Conservation (phyloP, 805 yeast genomes). For the Kuraishia capsulata region DNA sequence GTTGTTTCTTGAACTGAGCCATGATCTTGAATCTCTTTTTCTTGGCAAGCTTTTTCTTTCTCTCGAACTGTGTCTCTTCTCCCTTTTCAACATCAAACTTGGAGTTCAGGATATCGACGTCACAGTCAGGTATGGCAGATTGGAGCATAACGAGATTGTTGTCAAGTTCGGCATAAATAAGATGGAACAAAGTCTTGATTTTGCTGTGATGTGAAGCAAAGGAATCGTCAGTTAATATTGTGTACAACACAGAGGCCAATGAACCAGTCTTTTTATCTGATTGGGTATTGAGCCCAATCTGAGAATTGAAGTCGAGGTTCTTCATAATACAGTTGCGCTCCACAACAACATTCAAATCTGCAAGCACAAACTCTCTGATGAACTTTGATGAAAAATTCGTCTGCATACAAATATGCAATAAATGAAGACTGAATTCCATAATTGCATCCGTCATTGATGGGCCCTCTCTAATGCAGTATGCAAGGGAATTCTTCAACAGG, state of each 20-base stretch:
- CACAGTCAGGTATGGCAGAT: neutral
- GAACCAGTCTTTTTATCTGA: neutral
- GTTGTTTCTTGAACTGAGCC: constrained; percentile 76
- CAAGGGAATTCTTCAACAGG: constrained; percentile 41
- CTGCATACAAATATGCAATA: constrained; percentile 54
- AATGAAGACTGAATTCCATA: constrained; percentile 50
- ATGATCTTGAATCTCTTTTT: constrained; percentile 61
- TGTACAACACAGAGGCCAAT: constrained; percentile 28
- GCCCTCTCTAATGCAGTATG: constrained; percentile 25
- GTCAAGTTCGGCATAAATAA: constrained; percentile 1
- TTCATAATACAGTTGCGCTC: too few relatives aligned
- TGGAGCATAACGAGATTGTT: neutral
- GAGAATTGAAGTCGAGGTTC: neutral
- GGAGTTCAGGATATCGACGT: neutral
- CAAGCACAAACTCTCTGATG: constrained; percentile 5
- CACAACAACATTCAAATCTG: neutral
- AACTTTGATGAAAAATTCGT: constrained; percentile 23
- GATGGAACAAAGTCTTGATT: constrained; percentile 43
- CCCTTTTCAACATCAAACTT: constrained; percentile 9
- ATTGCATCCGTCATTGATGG: constrained; percentile 43
- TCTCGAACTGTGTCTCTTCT: constrained; percentile 34
- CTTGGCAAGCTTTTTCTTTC: constrained; percentile 61
- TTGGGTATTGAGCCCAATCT: neutral
- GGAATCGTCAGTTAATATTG: constrained; percentile 29
- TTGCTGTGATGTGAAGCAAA: constrained; percentile 40